phyloP scores from a whole-genome alignment of 2,329 filamentous ascomycete genomes.

The Sordariomycetes sp. region DNA sequence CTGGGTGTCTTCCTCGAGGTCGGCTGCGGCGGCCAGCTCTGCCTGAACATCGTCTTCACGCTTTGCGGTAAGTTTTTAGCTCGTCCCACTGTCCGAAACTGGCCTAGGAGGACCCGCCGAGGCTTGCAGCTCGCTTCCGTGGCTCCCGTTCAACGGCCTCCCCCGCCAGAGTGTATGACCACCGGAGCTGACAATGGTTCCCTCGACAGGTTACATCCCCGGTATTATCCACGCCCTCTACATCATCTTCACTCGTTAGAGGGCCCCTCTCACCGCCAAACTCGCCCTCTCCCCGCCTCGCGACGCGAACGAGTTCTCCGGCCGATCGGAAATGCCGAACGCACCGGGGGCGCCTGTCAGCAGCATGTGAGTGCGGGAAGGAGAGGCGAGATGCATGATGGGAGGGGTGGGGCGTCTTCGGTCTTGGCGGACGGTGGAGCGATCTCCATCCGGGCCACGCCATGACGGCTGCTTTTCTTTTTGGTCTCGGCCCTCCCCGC shows the following conservation, averaged over 20 bases:
- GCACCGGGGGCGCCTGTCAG: too few species aligned
- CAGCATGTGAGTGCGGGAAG: background rate
- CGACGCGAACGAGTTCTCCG: background rate
- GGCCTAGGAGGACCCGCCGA: background rate
- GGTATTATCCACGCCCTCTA: constrained; percentile 91
- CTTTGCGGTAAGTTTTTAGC: constrained; percentile 42
- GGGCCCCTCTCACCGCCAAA: background rate
- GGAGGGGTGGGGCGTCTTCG: background rate
- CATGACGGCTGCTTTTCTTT: background rate
- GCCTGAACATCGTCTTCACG: constrained; percentile 89
- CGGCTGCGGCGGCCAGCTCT: constrained; percentile 74
- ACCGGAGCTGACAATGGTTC: constrained; percentile 1
- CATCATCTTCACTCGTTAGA: constrained; percentile 86
- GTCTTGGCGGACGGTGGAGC: background rate
- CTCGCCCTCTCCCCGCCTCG: background rate
- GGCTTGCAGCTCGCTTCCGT: constrained; percentile 1
- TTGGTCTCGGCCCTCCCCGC: too few species aligned
- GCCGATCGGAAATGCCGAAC: background rate
- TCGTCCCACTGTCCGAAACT: background rate
- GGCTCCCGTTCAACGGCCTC: background rate
- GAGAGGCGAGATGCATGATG: background rate
- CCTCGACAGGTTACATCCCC: constrained; percentile 46
- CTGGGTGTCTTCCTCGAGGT: constrained; percentile 91
- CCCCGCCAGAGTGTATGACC: background rate
- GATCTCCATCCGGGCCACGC: background rate